Base-by-base conservation (phyloP, 1,284 basidiomycete genomes). In the Trametes sp. region DNA sequence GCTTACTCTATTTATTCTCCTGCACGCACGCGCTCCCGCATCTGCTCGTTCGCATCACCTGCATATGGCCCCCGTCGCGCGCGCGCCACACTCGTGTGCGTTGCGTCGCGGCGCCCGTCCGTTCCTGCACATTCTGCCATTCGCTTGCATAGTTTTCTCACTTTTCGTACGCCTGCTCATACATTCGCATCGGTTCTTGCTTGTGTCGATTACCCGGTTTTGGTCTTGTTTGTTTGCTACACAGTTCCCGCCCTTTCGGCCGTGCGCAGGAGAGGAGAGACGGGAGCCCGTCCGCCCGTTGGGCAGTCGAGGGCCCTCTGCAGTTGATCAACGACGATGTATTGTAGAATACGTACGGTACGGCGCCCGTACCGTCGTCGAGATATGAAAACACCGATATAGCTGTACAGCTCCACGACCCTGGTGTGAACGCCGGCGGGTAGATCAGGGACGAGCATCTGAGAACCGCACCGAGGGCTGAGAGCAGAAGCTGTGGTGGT, bases 321-420 rank as follows among this genome's bases (percentile, higher is more conserved):
- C n/a, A 23, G n/a, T 7, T 59, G 45, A 45, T 52, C n/a, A 41
- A 58, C 38, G 44, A 41, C 38, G 38, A 41, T 41, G 65, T 67
- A 67, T 48, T 64, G 65, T 67, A 67, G 57, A 62, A 54, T 64
- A 67, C 46, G 54, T 41, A 62, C 38, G 28, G 48, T 33, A 33
- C 31, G 31, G 31, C 31, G 6, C 31, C 31, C 31, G 31, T 11
- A 11, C 31, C 31, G 31, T 33, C 31, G 31, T 33, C 31, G 31
- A 33, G 31, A 33, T 33, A 33, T 11, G 11, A 33, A 33, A 33
- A 33, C 11, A 33, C 31, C 11, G 11, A 33, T 6, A 33, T 33
- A 33, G 31, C 31, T 5, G 11, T 33, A 11, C 11, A 5, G 31
- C 31, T 33, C 6, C 38, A 41, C 6, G 6, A 41, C 14, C 7